These are phyloP conservation scores for Aspergillus carbonarius DNA, from an alignment of 2,329 filamentous ascomycete species.

Conservation along the genomic window DNA sequence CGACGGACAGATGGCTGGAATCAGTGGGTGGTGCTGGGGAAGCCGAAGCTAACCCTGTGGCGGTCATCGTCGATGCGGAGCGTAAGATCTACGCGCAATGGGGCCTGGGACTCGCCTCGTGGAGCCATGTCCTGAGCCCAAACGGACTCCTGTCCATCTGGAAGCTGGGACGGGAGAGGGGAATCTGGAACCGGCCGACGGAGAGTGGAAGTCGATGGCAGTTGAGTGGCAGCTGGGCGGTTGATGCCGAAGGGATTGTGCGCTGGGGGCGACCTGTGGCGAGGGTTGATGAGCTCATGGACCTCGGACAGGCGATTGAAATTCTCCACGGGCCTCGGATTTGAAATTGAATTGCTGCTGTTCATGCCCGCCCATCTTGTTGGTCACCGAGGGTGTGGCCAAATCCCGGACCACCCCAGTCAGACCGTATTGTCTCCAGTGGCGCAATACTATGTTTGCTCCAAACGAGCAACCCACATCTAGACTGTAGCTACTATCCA, in stretches of 20 bases:
- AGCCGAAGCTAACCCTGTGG: background rate
- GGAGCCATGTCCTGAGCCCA: background rate
- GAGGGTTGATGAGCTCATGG: background rate
- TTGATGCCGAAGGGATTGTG: conserved; percentile 14
- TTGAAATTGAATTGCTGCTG: no score
- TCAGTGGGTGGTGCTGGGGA: background rate
- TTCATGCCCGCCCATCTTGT: no score
- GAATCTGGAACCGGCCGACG: conserved; percentile 23
- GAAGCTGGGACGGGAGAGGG: conserved; percentile 9
- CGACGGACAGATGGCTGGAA: background rate
- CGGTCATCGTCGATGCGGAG: background rate
- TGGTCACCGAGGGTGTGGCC: no score
- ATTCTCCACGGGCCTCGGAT: background rate
- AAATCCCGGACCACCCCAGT: no score
- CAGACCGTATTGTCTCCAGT: no score
- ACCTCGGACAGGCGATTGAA: background rate
- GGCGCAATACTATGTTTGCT: no score
- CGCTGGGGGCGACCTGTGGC: background rate
- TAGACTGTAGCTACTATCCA: no score
- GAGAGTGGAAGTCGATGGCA: conserved; percentile 29
- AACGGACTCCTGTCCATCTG: background rate
- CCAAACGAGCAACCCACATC: no score
- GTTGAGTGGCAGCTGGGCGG: conserved; percentile 17
- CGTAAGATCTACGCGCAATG: conserved; percentile 4
- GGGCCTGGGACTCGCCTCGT: conserved; percentile 1